phyloP scores from a whole-genome alignment of 805 yeast species.

The Wickerhamomyces alni region DNA sequence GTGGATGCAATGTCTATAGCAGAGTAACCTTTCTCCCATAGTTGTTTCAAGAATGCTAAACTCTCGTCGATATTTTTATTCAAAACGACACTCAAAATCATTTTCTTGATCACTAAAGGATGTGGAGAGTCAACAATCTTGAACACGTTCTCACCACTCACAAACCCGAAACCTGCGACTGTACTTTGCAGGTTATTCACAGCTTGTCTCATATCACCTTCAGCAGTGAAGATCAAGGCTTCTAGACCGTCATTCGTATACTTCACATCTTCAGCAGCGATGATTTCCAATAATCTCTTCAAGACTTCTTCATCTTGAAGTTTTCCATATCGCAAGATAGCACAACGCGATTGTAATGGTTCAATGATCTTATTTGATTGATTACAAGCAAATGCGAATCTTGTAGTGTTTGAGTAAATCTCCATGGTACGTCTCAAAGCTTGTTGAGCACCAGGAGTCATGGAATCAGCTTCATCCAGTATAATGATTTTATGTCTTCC shows the following conservation, averaged over 20 bases:
- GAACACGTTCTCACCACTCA: constrained; percentile 89
- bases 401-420: constrained; percentile 86
- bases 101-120: constrained; percentile 74
- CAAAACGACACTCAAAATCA: constrained; percentile 46
- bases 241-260: constrained; percentile 86
- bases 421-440: constrained; percentile 95
- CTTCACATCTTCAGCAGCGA: constrained; percentile 63
- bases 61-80: constrained; percentile 56
- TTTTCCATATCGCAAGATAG: constrained; percentile 79
- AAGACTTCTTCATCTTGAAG: constrained; percentile 82
- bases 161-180: constrained; percentile 87
- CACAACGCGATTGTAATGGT: constrained; percentile 94
- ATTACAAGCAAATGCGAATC: constrained; percentile 98
- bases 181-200: constrained; percentile 91
- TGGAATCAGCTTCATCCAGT: constrained; percentile 91
- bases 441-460: constrained; percentile 97
- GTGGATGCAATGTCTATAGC: constrained; percentile 91
- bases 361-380: constrained; percentile 92
- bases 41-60: constrained; percentile 50
- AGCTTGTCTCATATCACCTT: constrained; percentile 99
- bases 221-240: constrained; percentile 91
- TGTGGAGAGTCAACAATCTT: constrained; percentile 96
- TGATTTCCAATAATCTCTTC: constrained; percentile 65
- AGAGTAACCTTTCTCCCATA: constrained; percentile 89
- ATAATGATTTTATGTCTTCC: constrained; percentile 92